phyloP scores from a whole-genome alignment of 2,329 filamentous ascomycete species.

The Calonectria fujianensis region DNA sequence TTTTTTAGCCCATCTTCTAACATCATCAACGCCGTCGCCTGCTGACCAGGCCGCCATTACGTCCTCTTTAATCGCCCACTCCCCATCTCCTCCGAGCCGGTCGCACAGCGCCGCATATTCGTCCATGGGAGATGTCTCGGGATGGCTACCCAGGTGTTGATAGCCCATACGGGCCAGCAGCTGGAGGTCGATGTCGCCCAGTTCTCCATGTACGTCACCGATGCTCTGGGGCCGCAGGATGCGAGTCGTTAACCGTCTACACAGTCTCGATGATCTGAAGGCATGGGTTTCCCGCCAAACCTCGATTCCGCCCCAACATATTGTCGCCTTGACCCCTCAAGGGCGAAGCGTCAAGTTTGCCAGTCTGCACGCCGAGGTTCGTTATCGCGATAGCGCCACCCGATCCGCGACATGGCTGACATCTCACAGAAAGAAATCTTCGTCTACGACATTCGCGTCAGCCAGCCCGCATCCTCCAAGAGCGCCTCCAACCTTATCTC shows the following conservation, averaged over 20 bases:
- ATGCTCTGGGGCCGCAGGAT: not conserved
- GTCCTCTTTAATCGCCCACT: slow-evolving; percentile 42
- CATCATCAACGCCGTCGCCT: slow-evolving; percentile 41
- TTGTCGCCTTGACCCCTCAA: slow-evolving; percentile 90
- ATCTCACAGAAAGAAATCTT: slow-evolving; percentile 85
- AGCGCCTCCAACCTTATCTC: slow-evolving; percentile 65
- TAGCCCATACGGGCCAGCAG: slow-evolving; percentile 94
- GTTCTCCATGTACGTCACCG: slow-evolving; percentile 78
- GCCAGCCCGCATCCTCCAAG: slow-evolving; percentile 72
- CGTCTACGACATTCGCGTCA: slow-evolving; percentile 89
- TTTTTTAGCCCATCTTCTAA: slow-evolving; percentile 34
- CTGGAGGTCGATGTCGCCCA: slow-evolving; percentile 85
- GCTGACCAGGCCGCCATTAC: slow-evolving; percentile 42
- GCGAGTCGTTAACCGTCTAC: slow-evolving; percentile 39
- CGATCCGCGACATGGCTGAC: slow-evolving; percentile 42
- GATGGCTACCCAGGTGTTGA: slow-evolving; percentile 93
- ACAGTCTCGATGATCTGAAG: slow-evolving; percentile 88
- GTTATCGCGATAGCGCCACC: slow-evolving; percentile 49
- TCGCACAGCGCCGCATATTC: slow-evolving; percentile 55
- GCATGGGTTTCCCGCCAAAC: slow-evolving; percentile 85
- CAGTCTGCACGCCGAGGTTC: slow-evolving; percentile 86
- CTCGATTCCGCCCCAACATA: slow-evolving; percentile 83
- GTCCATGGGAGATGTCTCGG: slow-evolving; percentile 71
- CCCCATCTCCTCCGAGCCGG: slow-evolving; percentile 41
- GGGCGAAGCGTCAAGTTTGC: slow-evolving; percentile 90